phyloP scores from a whole-genome alignment of 306 rosid species.

The Inga leiocalycina region DNA sequence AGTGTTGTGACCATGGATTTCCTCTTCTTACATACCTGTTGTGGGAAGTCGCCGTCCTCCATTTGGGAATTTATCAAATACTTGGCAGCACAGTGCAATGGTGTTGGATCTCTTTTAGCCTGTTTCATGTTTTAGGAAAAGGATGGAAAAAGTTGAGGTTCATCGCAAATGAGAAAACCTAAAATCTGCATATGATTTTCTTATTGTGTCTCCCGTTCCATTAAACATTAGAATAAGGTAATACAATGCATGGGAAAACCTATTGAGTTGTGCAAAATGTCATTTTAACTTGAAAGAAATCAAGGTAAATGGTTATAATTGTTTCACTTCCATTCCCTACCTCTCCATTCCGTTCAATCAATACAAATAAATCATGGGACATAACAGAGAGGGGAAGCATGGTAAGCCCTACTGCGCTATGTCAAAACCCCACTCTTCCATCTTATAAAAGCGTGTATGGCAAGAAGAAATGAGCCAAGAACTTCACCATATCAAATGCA shows the following conservation, averaged over 20 bases:
- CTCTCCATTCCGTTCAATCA: not conserved
- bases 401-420: not conserved
- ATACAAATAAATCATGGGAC: not conserved
- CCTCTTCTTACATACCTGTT: conserved; percentile 57
- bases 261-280: not conserved
- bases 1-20: not conserved
- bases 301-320: not conserved
- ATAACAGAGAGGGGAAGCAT: not conserved
- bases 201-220: not conserved
- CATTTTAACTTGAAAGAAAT: not conserved
- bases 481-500: not conserved
- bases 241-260: not conserved
- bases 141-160: not conserved
- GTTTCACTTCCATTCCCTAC: not conserved
- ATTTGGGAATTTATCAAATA: conserved; percentile 77
- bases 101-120: conserved; percentile 74
- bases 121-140: conserved; percentile 31
- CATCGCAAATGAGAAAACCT: not conserved
- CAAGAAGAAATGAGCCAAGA: not conserved
- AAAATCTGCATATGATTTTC: not conserved
- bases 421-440: not conserved
- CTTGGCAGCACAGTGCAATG: conserved; percentile 78
- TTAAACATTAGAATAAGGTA: not conserved
- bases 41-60: conserved; percentile 88
- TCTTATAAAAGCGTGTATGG: not conserved